Percentiles rank a stretch among this genome's conserved stretches.
phyloP scores from a whole-genome alignment of 2,329 filamentous ascomycete genomes.

The Akanthomyces muscarius region DNA sequence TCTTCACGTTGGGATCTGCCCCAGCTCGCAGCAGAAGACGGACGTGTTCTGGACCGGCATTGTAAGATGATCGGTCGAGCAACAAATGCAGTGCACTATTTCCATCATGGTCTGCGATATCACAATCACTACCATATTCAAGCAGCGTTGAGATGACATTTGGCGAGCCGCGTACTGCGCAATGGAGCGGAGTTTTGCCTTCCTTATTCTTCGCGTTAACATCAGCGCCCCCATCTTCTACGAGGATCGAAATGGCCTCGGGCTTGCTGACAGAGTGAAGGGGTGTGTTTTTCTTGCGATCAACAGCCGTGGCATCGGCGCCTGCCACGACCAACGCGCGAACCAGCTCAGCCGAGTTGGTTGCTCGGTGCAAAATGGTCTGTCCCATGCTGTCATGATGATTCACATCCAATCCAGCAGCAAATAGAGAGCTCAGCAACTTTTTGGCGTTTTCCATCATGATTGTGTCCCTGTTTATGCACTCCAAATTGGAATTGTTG shows the following conservation, averaged over 20 bases:
- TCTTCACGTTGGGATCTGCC: constrained; percentile 7
- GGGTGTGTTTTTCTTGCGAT: background rate
- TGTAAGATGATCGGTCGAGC: too few relatives aligned
- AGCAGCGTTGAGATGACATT: background rate
- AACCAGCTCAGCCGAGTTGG: background rate
- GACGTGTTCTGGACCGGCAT: background rate
- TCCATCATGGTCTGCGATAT: background rate
- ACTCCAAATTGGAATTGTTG: background rate
- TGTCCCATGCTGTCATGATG: background rate
- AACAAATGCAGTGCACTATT: background rate
- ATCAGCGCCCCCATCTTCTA: background rate
- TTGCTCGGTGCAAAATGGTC: background rate
- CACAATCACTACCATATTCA: background rate
- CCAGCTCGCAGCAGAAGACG: background rate
- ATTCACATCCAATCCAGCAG: constrained; percentile 6
- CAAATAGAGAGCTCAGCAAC: background rate
- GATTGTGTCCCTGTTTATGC: background rate
- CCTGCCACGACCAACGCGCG: background rate
- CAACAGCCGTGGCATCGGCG: background rate
- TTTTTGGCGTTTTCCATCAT: background rate
- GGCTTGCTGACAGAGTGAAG: background rate
- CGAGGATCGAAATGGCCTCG: background rate
- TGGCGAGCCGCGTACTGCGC: background rate
- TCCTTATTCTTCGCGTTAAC: background rate
- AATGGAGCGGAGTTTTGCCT: background rate